These are phyloP conservation scores for Trichophaea hybrida DNA, from an alignment of 2,329 filamentous ascomycete species.

Conservation along the genomic window DNA sequence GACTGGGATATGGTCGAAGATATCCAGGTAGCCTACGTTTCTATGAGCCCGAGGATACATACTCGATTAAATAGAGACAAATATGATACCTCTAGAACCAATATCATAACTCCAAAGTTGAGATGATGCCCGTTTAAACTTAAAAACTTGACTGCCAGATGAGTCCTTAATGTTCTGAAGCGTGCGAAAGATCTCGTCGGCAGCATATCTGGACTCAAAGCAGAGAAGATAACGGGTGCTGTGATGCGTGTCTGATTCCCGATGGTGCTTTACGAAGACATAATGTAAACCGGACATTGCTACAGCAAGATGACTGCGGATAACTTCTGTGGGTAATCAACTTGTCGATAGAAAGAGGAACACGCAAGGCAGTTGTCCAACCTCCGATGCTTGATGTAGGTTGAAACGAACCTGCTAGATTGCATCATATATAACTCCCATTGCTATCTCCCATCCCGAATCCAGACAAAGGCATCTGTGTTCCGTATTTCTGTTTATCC, in stretches of 20 bases:
- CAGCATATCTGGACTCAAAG: slow-evolving; percentile 3
- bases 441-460: no score
- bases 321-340: no score
- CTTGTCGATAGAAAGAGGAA: no score
- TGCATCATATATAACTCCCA: no score
- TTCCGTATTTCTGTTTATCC: no score
- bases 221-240: background rate
- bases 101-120: slow-evolving; percentile 6
- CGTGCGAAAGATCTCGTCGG: slow-evolving; percentile 11
- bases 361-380: no score
- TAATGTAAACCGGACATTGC: slow-evolving; percentile 4
- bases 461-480: no score
- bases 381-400: no score
- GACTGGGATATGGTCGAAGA: background rate
- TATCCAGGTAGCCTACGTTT: background rate
- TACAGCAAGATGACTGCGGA: no score
- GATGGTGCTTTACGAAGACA: slow-evolving; percentile 7
- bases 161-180: background rate
- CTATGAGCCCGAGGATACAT: background rate
- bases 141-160: background rate
- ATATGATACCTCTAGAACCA: no score
- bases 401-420: no score
- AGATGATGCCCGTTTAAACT: background rate
- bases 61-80: background rate
- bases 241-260: background rate